These are phyloP conservation scores for Anthracocystis setariae DNA, from an alignment of 1,284 basidiomycete genomes.

Conservation along the genomic window DNA sequence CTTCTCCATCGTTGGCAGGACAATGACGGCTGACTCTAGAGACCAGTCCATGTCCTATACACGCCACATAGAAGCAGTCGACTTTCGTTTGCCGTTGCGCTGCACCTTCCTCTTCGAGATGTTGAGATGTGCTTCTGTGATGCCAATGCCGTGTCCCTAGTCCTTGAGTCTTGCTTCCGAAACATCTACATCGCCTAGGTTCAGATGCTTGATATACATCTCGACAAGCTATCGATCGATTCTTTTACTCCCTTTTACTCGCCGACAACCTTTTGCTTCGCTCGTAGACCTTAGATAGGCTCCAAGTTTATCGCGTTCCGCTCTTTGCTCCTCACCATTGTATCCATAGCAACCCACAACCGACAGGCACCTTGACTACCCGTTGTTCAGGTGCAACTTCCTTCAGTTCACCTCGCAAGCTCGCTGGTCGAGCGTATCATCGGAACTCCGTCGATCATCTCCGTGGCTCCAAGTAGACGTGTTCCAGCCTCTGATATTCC, in stretches of 20 bases:
- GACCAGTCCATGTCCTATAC: too few species aligned
- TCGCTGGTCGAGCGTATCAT: conserved; percentile 17
- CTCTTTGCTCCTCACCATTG: background rate
- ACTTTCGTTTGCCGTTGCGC: background rate
- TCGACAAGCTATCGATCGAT: background rate
- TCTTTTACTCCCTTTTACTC: background rate
- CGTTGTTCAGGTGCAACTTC: background rate
- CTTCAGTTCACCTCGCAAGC: background rate
- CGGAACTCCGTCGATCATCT: background rate
- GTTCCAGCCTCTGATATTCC: too few species aligned
- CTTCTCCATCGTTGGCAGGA: too few species aligned
- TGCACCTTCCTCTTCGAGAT: background rate
- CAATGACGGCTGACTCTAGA: too few species aligned
- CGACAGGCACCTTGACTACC: too few species aligned
- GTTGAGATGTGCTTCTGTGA: too few species aligned
- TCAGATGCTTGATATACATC: background rate
- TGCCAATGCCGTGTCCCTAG: too few species aligned
- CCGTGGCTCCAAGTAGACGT: too few species aligned
- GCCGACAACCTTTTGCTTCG: too few species aligned
- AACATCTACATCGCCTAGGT: background rate
- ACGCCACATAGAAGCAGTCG: background rate
- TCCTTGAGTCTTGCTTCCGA: background rate
- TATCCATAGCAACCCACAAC: conserved; percentile 2
- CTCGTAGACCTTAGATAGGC: conserved; percentile 32
- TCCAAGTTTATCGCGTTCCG: background rate